phyloP scores from a whole-genome alignment of 2,329 filamentous ascomycete genomes.

The Balansia obtecta region DNA sequence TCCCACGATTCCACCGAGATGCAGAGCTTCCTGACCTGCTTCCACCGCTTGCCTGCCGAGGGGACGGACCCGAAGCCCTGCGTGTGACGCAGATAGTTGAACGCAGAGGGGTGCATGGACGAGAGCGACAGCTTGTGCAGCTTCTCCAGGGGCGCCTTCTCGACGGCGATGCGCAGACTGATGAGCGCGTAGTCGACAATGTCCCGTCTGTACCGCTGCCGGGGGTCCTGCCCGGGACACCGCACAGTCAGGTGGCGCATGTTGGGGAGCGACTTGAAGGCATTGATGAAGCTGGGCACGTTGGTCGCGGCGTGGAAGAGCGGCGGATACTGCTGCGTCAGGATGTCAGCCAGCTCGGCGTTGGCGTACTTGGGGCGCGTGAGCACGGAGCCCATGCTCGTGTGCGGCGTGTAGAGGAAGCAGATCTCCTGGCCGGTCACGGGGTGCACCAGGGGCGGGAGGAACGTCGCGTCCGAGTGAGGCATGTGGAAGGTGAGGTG shows the following conservation, averaged over 20 bases:
- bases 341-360: constrained; percentile 64
- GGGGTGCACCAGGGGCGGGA: constrained; percentile 75
- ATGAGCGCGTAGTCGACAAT: constrained; percentile 83
- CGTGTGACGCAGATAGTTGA: constrained; percentile 65
- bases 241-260: constrained; percentile 64
- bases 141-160: constrained; percentile 53
- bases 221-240: constrained; percentile 59
- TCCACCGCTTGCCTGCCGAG: constrained; percentile 60
- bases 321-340: constrained; percentile 78
- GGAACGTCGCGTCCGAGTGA: constrained; percentile 65
- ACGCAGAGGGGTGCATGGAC: constrained; percentile 60
- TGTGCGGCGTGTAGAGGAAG: constrained; percentile 73
- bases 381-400: constrained; percentile 47
- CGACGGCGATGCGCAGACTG: constrained; percentile 71
- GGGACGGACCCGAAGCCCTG: constrained; percentile 65
- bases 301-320: constrained; percentile 85
- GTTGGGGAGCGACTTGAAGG: constrained; percentile 55
- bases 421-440: constrained; percentile 62
- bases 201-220: constrained; percentile 60
- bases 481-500: constrained; percentile 67
- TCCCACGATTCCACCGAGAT: constrained; percentile 63
- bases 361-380: constrained; percentile 68
- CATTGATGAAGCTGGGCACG: constrained; percentile 69
- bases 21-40: constrained; percentile 61
- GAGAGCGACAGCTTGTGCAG: constrained; percentile 61